These are phyloP conservation scores for Fraxinus dipetala DNA, from an alignment of 305 asterid genomes.

Conservation along the genomic window DNA sequence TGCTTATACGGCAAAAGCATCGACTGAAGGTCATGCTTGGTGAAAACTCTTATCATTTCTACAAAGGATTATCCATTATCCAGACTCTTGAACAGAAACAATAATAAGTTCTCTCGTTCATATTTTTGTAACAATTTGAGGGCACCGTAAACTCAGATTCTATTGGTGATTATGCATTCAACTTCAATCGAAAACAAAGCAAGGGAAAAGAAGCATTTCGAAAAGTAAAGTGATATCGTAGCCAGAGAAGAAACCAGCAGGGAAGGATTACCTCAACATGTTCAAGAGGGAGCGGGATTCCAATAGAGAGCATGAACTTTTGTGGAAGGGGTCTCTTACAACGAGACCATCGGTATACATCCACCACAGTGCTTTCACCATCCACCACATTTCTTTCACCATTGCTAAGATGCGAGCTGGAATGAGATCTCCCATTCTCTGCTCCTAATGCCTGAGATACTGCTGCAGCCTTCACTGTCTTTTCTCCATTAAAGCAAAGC, in stretches of 20 bases:
- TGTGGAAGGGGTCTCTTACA: conserved; percentile 79
- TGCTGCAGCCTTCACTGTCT: conserved; percentile 48
- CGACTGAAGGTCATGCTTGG: neutral
- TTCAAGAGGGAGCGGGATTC: conserved; percentile 79
- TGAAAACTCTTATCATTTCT: neutral
- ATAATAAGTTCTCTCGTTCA: neutral
- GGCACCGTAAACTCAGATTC: neutral
- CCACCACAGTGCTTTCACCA: conserved; percentile 55
- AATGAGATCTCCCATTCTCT: conserved; percentile 58
- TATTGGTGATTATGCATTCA: neutral
- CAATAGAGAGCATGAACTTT: conserved; percentile 54
- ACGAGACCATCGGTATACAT: conserved; percentile 80
- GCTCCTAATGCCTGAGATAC: conserved; percentile 49
- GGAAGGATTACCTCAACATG: conserved; percentile 63
- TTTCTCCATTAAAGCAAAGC: conserved; percentile 82
- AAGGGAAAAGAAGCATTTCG: neutral
- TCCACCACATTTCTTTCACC: conserved; percentile 56
- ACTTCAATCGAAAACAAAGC: neutral
- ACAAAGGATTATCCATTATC: neutral
- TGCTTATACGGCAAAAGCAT: neutral
- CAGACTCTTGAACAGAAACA: neutral
- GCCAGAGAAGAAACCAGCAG: neutral
- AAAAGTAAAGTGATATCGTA: neutral
- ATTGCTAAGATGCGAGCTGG: conserved; percentile 39
- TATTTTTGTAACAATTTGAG: neutral